Evolutionary conservation across 1,139 yeast species (phyloP), one percentile per base, ranked within the genome.

Genomic region (Hyphopichia buzzinii): DNA sequence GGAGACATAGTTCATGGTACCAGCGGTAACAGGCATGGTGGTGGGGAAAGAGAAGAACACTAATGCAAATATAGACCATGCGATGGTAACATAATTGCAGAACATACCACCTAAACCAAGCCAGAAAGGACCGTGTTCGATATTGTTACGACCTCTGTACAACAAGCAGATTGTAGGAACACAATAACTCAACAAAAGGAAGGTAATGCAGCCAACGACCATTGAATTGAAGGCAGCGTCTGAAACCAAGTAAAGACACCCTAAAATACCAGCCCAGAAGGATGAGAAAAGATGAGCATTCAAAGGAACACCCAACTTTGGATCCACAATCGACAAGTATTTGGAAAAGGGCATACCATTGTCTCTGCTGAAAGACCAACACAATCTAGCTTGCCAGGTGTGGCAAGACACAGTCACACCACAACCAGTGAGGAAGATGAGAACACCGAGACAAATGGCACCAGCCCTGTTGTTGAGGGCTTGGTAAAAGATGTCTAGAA

Each of bases 291-390:
- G 48, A 50, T 70, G 75, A 26, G 76, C 74, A 39, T 68, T 67
- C 34, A 70, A 55, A 17, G 75, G 76, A 31, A 69, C 65, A 13
- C 72, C 72, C 38, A 64, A 49, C 43, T 60, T 65, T 31, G 73
- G 72, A 52, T 68, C 70, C 29, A 69, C 59, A 30, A 60, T 53
- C 16, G 72, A 59, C 49, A 67, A 65, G 44, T 62, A 59, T 46
- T 64, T 65, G 43, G 74, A 65, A 34, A 60, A 59, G 29, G 74
- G 76, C 46, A 70, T 59, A 14, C 76, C 76, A 39, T 64, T 62
- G 61, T 84, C 90, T 58, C 90, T 77, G 13, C 88, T 72, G 55
- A 83, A 84, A 7, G 89, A 81, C 90, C 90, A 84, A 49, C 85
- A 76, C 46, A 82, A 63, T 55, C 88, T 69, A 31, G 87, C 81